A percentile compares a stretch with the other conserved stretches of the same genome.
phyloP scores from a whole-genome alignment of 331 rosid genomes.

The Dryas integrifolia region DNA sequence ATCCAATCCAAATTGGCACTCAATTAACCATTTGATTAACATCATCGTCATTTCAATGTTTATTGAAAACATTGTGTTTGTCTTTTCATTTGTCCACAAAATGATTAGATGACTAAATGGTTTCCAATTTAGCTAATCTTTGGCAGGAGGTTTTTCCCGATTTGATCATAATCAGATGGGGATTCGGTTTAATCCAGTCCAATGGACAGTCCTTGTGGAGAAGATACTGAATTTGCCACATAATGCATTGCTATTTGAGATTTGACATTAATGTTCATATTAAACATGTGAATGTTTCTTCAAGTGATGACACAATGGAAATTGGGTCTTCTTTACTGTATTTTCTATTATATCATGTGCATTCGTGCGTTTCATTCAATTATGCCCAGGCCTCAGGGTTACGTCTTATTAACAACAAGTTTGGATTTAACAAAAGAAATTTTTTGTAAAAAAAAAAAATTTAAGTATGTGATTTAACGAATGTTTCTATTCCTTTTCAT shows the following conservation, averaged over 20 bases:
- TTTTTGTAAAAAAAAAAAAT: not conserved
- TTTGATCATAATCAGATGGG: no score
- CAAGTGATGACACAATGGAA: not conserved
- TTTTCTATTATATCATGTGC: not conserved
- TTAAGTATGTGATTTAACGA: constrained; percentile 9
- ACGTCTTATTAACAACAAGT: not conserved
- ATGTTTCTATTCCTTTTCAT: constrained; percentile 25
- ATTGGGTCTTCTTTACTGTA: not conserved
- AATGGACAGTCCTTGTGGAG: no score
- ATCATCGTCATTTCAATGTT: no score
- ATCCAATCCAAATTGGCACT: no score
- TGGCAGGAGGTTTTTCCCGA: no score
- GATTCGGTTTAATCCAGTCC: no score
- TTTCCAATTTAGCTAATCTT: no score
- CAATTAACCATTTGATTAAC: no score
- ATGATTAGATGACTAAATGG: no score
- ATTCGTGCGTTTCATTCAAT: not conserved
- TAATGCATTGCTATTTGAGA: constrained; percentile 13
- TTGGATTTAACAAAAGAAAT: constrained; percentile 2
- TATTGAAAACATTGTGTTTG: no score
- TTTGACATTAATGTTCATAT: constrained; percentile 7
- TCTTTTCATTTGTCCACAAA: no score
- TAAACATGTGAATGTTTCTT: not conserved
- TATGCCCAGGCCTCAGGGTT: not conserved
- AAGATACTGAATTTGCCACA: not conserved